These are phyloP conservation scores for Daldinia caldariorum DNA, from an alignment of 495 filamentous ascomycete species.

Conservation along the genomic window DNA sequence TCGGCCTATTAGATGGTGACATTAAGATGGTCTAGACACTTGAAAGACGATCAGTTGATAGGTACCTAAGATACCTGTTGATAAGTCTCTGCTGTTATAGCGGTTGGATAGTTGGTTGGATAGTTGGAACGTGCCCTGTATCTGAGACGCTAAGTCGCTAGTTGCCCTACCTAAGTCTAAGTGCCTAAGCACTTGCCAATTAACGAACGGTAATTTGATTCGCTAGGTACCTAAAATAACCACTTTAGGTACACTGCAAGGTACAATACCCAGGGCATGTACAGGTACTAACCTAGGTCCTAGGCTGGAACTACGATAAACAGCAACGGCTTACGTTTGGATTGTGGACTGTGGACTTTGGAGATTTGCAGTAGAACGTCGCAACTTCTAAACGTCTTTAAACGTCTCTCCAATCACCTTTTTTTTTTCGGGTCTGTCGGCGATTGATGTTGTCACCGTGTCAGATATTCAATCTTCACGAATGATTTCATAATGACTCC, in stretches of 20 bases:
- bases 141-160: constrained; percentile 1
- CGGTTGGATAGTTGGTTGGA: neutral
- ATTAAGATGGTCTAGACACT: constrained; percentile 32
- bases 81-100: constrained; percentile 1
- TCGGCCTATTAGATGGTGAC: constrained; percentile 17
- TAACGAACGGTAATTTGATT: constrained; percentile 32
- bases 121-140: constrained; percentile 17
- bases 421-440: constrained; percentile 12
- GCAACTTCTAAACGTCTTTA: constrained; percentile 25
- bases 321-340: constrained; percentile 43
- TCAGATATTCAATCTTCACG: constrained; percentile 23
- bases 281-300: constrained; percentile 34
- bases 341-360: constrained; percentile 21
- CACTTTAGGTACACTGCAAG: constrained; percentile 1
- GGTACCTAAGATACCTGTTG: too few relatives aligned
- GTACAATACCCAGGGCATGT: constrained; percentile 18
- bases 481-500: constrained; percentile 47
- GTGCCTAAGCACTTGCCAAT: constrained; percentile 13
- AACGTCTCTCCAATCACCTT: constrained; percentile 17
- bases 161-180: neutral
- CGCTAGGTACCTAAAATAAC: constrained; percentile 34
- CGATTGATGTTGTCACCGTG: constrained; percentile 15
- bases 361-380: constrained; percentile 20
- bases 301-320: constrained; percentile 23
- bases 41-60: neutral